These are phyloP conservation scores for Calonectria leucothoes DNA, from an alignment of 2,329 filamentous ascomycete genomes.

Conservation along the genomic window DNA sequence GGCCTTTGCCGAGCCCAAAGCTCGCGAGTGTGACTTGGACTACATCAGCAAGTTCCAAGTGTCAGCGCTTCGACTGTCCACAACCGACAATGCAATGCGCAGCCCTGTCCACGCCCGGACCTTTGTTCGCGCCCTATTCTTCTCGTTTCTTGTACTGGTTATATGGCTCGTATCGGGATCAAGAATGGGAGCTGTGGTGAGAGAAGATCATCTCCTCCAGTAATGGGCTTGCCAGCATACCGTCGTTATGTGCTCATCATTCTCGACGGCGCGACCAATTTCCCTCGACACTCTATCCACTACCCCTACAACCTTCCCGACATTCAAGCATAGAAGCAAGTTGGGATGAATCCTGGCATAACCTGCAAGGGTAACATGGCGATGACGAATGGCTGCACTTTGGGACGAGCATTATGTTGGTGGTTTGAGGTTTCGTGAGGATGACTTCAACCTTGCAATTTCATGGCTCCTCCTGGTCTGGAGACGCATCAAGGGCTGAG, in stretches of 20 bases:
- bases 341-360: neutral
- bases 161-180: conserved; percentile 57
- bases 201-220: conserved; percentile 24
- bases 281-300: neutral
- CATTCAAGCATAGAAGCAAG: neutral
- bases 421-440: conserved; percentile 25
- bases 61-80: conserved; percentile 47
- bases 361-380: neutral
- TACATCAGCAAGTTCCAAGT: conserved; percentile 66
- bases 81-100: conserved; percentile 21
- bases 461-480: conserved; percentile 42
- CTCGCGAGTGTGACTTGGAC: conserved; percentile 68
- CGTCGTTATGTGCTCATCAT: neutral
- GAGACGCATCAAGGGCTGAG: conserved; percentile 69
- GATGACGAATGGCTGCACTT: neutral
- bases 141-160: conserved; percentile 54
- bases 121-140: conserved; percentile 57
- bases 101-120: conserved; percentile 45
- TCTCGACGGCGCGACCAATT: neutral
- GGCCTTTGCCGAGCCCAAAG: conserved; percentile 70
- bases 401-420: conserved; percentile 24
- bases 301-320: conserved; percentile 18
- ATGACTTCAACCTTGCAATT: conserved; percentile 41
- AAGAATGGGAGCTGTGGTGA: conserved; percentile 38
- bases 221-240: conserved; percentile 4